These are phyloP conservation scores for Erodium moschatum DNA, from an alignment of 441 rosid genomes.

Conservation along the genomic window DNA sequence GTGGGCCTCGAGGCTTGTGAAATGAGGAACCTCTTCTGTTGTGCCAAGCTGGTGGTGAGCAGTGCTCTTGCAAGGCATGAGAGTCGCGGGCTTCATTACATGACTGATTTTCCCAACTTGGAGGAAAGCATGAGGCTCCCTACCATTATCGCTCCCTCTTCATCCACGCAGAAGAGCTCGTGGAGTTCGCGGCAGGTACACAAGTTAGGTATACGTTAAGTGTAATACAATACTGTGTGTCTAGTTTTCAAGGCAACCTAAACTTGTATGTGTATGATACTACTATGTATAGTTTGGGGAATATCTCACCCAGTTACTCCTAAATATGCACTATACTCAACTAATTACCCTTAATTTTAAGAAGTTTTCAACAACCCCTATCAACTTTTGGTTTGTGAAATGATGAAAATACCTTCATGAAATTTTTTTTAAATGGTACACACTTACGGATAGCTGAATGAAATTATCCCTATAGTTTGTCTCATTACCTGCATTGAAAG, in stretches of 20 bases:
- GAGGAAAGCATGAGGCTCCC: conserved; percentile 63
- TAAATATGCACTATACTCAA: too few species aligned
- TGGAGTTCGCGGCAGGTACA: conserved; percentile 2
- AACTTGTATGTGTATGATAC: neutral
- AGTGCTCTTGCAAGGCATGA: conserved; percentile 87
- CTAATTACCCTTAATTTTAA: too few species aligned
- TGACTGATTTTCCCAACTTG: conserved; percentile 11
- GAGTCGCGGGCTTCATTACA: conserved; percentile 94
- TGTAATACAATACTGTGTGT: too few species aligned
- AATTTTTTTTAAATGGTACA: too few species aligned
- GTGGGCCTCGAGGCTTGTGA: conserved; percentile 87
- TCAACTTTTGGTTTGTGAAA: too few species aligned
- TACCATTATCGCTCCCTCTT: conserved; percentile 45
- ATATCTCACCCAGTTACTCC: too few species aligned
- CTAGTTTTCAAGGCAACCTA: neutral
- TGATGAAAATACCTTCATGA: too few species aligned
- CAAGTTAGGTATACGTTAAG: neutral
- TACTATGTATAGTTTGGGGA: neutral
- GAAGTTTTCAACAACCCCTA: too few species aligned
- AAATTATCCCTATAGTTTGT: too few species aligned
- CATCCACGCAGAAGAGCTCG: neutral
- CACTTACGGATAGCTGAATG: too few species aligned
- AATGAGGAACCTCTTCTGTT: conserved; percentile 87
- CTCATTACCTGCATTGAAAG: neutral
- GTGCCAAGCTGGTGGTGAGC: conserved; percentile 86